These are phyloP conservation scores for Candida wancherniae DNA, from an alignment of 805 yeast genomes.

Conservation along the genomic window DNA sequence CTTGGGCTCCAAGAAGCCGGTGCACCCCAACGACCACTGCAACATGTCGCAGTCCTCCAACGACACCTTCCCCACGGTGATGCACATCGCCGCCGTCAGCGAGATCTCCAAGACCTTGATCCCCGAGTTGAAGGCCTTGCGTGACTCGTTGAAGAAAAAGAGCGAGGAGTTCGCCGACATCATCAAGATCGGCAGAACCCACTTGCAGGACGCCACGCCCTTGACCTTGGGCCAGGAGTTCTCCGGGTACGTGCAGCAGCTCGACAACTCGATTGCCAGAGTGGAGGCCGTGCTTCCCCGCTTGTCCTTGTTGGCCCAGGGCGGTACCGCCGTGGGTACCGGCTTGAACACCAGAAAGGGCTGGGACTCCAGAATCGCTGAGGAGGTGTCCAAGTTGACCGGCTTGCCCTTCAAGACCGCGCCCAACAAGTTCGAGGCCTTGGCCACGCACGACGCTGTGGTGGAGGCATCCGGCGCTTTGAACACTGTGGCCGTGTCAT, in stretches of 20 bases:
- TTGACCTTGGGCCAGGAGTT: slow-evolving; percentile 97
- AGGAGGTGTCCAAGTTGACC: slow-evolving; percentile 76
- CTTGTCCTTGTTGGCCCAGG: slow-evolving; percentile 86
- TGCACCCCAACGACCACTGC: slow-evolving; percentile 98
- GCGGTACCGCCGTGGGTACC: slow-evolving; percentile 99
- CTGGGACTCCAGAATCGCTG: slow-evolving; percentile 82
- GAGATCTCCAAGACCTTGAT: slow-evolving; percentile 72
- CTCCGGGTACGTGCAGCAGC: slow-evolving; percentile 92
- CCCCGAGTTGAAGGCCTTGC: slow-evolving; percentile 75
- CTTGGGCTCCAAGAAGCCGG: slow-evolving; percentile 87
- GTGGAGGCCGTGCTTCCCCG: slow-evolving; percentile 73
- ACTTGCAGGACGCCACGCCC: slow-evolving; percentile 98
- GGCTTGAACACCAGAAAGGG: slow-evolving; percentile 94
- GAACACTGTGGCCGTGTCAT: slow-evolving; percentile 88
- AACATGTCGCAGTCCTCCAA: slow-evolving; percentile 98
- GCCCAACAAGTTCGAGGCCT: slow-evolving; percentile 97
- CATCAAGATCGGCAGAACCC: slow-evolving; percentile 98
- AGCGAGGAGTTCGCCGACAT: slow-evolving; percentile 79
- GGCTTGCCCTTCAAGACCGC: slow-evolving; percentile 90
- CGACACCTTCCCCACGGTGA: slow-evolving; percentile 98
- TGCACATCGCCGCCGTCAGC: slow-evolving; percentile 98
- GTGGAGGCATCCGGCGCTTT: slow-evolving; percentile 97
- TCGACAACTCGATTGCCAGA: slow-evolving; percentile 85
- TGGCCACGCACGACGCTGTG: slow-evolving; percentile 98
- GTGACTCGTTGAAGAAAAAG: slow-evolving; percentile 73